Evolutionary conservation across 768 basidiomycete genomes (phyloP), one percentile per base, ranked within the genome.

Genomic region (Daedaleopsis sinensis): DNA sequence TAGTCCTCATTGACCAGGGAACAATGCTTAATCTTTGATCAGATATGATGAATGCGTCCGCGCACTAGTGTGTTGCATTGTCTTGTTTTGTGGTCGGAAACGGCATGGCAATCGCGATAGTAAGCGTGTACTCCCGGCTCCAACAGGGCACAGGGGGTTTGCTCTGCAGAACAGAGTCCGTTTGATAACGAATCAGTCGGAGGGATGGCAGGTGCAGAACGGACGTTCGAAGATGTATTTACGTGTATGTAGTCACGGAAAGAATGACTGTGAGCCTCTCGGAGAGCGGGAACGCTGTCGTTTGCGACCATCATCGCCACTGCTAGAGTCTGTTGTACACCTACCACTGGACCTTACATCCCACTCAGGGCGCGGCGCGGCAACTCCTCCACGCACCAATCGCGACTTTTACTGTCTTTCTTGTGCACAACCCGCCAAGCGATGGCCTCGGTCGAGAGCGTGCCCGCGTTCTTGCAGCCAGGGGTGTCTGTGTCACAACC

Each of bases 401-500:
- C 50, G 27, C 39, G 62, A 44, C 51, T 23, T 42, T 38, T 38
- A n/a, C 19, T 35, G 38, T 9, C 38, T 35, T 44, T 42, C 44
- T 44, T 50, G 58, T 15, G 53, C 49, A 10, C 48, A 18, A 68
- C 59, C 59, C 64, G 73, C 70, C 66, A 37, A 55, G 38, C 23
- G 55, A 92, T 92, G 90, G 84, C 89, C 70, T 86, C 89, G 69
- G 86, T 87, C 75, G 85, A 87, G 69, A 83, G 80, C 75, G 76
- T 87, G 72, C 88, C 90, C 67, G 84, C 82, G 67, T 92, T 85
- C 76, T 77, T 91, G 81, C 78, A 87, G 71, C 85, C 86, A 75
- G 86, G 87, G 73, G 88, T 88, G 63, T 80, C 86, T 59, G 84
- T 89, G 65, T 78, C 84, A 70, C 92, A 91, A 72, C 91, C 90